phyloP scores from a whole-genome alignment of 768 basidiomycete genomes.

The Pisolithus albus region DNA sequence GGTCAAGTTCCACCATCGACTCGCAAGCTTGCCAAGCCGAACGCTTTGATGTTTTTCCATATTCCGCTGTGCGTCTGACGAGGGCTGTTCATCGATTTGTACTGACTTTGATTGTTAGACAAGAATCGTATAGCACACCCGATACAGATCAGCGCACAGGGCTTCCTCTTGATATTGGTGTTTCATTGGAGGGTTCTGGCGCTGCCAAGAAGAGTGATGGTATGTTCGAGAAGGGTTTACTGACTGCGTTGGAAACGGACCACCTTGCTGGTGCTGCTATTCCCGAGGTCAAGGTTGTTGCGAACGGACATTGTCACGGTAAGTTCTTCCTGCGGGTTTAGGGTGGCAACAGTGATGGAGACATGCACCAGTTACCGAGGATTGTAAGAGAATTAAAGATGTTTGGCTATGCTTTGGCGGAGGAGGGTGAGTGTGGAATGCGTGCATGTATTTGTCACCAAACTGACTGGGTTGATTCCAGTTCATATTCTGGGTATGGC shows the following conservation, averaged over 20 bases:
- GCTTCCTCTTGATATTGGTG: slow-evolving; percentile 62
- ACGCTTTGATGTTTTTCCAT: slow-evolving; percentile 97
- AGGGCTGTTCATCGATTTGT: not conserved
- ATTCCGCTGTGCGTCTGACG: slow-evolving; percentile 69
- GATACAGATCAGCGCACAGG: slow-evolving; percentile 60
- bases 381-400: slow-evolving; percentile 77
- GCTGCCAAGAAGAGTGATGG: slow-evolving; percentile 66
- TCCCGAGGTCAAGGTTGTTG: slow-evolving; percentile 80
- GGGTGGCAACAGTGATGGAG: slow-evolving; percentile 8
- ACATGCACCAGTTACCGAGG: slow-evolving; percentile 62
- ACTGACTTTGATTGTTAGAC: slow-evolving; percentile 33
- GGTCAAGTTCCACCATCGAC: slow-evolving; percentile 53
- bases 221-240: slow-evolving; percentile 78
- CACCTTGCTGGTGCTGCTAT: slow-evolving; percentile 41
- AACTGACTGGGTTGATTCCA: slow-evolving; percentile 16
- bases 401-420: slow-evolving; percentile 92
- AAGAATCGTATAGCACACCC: slow-evolving; percentile 65
- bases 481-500: slow-evolving; percentile 79
- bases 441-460: not conserved
- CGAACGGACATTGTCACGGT: slow-evolving; percentile 90
- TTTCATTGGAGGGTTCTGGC: slow-evolving; percentile 50
- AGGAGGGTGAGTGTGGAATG: slow-evolving; percentile 50
- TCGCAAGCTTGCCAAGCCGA: slow-evolving; percentile 76
- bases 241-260: slow-evolving; percentile 66
- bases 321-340: slow-evolving; percentile 15